Evolutionary conservation across 345 rosid genomes (phyloP).

Genomic region (Citrus sp.): DNA sequence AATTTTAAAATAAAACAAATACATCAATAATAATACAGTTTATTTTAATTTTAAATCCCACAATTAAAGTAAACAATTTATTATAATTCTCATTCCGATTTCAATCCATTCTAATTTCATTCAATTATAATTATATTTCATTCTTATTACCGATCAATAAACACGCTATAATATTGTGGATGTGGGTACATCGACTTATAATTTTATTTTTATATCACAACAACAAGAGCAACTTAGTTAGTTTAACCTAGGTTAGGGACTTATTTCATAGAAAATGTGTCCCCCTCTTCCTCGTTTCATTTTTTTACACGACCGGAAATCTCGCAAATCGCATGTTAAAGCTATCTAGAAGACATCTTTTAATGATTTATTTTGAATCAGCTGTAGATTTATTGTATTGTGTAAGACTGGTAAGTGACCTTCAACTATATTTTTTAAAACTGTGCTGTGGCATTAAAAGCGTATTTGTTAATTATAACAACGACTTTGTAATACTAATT

Average conservation of each 20-base stretch:
- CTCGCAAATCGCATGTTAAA: not conserved
- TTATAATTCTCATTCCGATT: fast-evolving
- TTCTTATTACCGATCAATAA: no score
- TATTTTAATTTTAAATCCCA: fast-evolving
- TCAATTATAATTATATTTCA: fast-evolving
- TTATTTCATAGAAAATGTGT: no score
- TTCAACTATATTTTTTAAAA: not conserved
- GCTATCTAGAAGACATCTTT: no score
- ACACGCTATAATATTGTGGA: no score
- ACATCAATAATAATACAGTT: fast-evolving
- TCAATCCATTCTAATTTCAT: fast-evolving
- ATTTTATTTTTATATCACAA: no score
- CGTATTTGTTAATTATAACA: not conserved
- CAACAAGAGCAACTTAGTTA: no score
- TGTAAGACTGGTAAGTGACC: not conserved
- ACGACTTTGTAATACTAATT: not conserved
- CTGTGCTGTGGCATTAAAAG: not conserved
- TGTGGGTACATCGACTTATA: no score
- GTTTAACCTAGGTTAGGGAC: not conserved
- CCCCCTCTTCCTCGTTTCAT: not conserved
- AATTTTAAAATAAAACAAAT: fast-evolving
- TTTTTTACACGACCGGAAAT: not conserved
- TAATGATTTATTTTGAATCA: not conserved
- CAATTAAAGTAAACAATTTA: fast-evolving
- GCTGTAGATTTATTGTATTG: no score